These are phyloP conservation scores for Euphorbia pulcherrima DNA, from an alignment of 345 rosid species.

Conservation along the genomic window DNA sequence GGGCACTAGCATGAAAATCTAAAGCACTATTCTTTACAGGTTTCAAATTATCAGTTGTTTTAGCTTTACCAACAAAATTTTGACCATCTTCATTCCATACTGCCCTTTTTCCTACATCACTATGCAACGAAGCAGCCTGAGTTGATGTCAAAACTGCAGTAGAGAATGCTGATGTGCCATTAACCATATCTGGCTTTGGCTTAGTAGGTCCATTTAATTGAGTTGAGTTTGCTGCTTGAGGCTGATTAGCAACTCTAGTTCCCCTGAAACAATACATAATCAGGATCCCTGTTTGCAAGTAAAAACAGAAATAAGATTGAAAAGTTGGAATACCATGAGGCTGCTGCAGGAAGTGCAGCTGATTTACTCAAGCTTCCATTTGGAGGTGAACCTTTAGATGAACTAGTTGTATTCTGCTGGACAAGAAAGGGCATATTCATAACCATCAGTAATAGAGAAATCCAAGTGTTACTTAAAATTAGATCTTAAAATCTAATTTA, in stretches of 20 bases:
- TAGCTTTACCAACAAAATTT: slow-evolving; percentile 16
- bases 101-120: slow-evolving; percentile 21
- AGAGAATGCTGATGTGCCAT: slow-evolving; percentile 34
- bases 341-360: slow-evolving; percentile 73
- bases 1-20: slow-evolving; percentile 1
- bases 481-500: background rate
- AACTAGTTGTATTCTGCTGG: slow-evolving; percentile 38
- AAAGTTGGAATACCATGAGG: slow-evolving; percentile 59
- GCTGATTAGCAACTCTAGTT: slow-evolving; percentile 49
- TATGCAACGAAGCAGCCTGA: slow-evolving; percentile 22
- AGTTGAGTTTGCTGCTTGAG: slow-evolving; percentile 27
- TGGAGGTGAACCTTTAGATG: slow-evolving; percentile 52
- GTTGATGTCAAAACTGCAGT: slow-evolving; percentile 42
- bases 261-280: slow-evolving; percentile 44
- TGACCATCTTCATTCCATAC: slow-evolving; percentile 24
- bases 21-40: slow-evolving; percentile 4
- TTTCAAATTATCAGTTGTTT: slow-evolving; percentile 21
- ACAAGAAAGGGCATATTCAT: slow-evolving; percentile 15
- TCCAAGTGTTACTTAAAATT: background rate
- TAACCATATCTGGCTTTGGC: slow-evolving; percentile 39
- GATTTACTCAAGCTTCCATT: slow-evolving; percentile 56
- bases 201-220: slow-evolving; percentile 52
- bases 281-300: slow-evolving; percentile 7
- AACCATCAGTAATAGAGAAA: background rate
- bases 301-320: background rate